Evolutionary conservation across 2,329 filamentous ascomycete genomes (phyloP), one percentile per base, ranked within the genome.

Genomic region (Alternaria sp.): DNA sequence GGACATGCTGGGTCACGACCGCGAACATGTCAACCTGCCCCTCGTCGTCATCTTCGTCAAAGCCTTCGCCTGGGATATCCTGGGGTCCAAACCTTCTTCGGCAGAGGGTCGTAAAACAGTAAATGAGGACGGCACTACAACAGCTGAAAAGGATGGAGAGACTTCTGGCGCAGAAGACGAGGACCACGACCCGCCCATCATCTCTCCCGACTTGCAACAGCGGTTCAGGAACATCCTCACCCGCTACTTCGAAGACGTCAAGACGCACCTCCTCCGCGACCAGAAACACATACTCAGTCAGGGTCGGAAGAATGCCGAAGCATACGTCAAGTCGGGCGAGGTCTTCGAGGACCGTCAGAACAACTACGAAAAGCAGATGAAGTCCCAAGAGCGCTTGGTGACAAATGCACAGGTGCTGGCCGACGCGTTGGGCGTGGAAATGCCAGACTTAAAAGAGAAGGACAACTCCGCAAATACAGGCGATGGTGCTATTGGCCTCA

Each of bases 271-370:
- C 28, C 80, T 94, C 28, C 90, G 92, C n/a, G 94, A 98, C 73
- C 96, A 99, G 78, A 96, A 97, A 79, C 90, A 92, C 44, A 90
- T 99, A 44, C 88, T 90, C 57, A 89, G 88, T 25, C 96, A 99
- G 81, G 93, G 92, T 58, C 92, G 94, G 67, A 94, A 95, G 71
- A 99, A 99, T 81, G 95, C 96, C 1, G 96, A 99, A 80, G 96
- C 95, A 6, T 99, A 99, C 74, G 95, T 99, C 73, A 97, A 97
- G 76, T 98, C 96, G 41, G 96, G 96, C 3, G 96, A 99, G 77
- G 95, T 99, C 6, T 98, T 99, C 68, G 96, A 99, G 78, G 96
- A 99, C 75, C 91, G 96, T 55, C 96, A 99, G 78, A 89, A 94
- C 58, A 98, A 94, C 76, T 97, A 96, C 71, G 96, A 99, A 78